A percentile compares a stretch with the other conserved stretches of the same genome.
These are phyloP conservation scores for Emergomyces africanus DNA, from an alignment of 2,329 filamentous ascomycete species.

Conservation along the genomic window DNA sequence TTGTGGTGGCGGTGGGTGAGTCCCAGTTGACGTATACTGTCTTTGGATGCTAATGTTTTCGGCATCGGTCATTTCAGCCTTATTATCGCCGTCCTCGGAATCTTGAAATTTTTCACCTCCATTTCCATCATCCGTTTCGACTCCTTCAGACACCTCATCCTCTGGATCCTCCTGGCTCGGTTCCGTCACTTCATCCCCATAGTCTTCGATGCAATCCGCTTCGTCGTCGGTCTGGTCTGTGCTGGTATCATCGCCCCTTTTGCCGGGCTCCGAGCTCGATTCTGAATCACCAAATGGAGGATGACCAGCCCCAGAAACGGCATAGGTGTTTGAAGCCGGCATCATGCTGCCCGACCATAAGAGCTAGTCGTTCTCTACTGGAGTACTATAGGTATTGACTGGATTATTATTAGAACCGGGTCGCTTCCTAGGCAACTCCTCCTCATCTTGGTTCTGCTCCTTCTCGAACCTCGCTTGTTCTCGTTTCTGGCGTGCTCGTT, in stretches of 20 bases:
- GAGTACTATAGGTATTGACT: neutral
- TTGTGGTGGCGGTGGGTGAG: neutral
- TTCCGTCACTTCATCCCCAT: neutral
- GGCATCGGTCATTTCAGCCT: neutral
- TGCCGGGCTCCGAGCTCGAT: neutral
- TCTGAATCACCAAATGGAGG: slow-evolving; percentile 1
- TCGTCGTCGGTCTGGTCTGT: neutral
- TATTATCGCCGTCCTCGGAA: neutral
- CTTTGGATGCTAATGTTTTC: neutral
- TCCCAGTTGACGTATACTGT: neutral
- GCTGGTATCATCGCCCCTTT: neutral
- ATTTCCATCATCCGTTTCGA: neutral
- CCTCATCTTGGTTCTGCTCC: neutral
- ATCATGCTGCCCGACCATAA: neutral
- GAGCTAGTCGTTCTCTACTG: neutral
- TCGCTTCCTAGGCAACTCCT: slow-evolving; percentile 1
- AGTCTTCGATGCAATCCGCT: neutral
- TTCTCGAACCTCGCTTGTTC: neutral
- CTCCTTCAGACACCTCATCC: neutral
- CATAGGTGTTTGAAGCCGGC: neutral
- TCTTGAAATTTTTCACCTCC: neutral
- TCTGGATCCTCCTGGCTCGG: neutral
- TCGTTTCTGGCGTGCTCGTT: neutral
- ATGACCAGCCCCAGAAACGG: neutral
- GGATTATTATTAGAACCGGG: neutral